Percentiles rank a stretch among this genome's conserved stretches.
phyloP scores from a whole-genome alignment of 495 filamentous ascomycete genomes.

The Daldinia bambusicola region DNA sequence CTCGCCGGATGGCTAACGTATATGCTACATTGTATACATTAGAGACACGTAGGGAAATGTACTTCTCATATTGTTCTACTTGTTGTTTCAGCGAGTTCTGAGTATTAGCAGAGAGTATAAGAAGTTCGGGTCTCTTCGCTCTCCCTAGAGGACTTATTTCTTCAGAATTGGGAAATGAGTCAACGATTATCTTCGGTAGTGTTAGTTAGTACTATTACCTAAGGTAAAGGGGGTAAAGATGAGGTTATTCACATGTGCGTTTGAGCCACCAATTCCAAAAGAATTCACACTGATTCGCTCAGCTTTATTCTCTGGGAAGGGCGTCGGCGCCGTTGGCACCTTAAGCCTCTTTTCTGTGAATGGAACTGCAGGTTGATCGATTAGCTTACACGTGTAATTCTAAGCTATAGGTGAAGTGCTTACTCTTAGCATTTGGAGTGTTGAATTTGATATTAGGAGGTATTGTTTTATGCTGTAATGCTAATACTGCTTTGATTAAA shows the following conservation, averaged over 20 bases:
- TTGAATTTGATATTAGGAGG: slow-evolving; percentile 51
- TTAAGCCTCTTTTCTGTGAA: slow-evolving; percentile 40
- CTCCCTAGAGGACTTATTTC: neutral
- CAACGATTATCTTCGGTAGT: neutral
- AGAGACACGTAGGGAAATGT: slow-evolving; percentile 21
- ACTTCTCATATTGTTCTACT: slow-evolving; percentile 28
- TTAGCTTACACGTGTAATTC: slow-evolving; percentile 8
- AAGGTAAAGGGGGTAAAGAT: neutral
- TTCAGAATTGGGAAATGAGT: neutral
- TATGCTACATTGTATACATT: slow-evolving; percentile 42
- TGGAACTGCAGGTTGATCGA: slow-evolving; percentile 30
- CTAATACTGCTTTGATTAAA: slow-evolving; percentile 62
- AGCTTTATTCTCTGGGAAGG: slow-evolving; percentile 38
- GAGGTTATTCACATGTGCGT: slow-evolving; percentile 53
- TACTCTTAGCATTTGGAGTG: slow-evolving; percentile 46
- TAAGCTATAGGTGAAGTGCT: slow-evolving; percentile 9
- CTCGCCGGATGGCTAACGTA: slow-evolving; percentile 49
- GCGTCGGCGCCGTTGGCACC: slow-evolving; percentile 38
- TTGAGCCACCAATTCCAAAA: slow-evolving; percentile 62
- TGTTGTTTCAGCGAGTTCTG: slow-evolving; percentile 35
- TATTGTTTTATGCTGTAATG: slow-evolving; percentile 59
- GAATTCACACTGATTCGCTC: slow-evolving; percentile 55
- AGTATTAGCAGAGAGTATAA: slow-evolving; percentile 41
- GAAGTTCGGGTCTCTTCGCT: slow-evolving; percentile 32
- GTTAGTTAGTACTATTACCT: neutral